Evolutionary conservation across 2,329 filamentous ascomycete species (phyloP), one percentile per base, ranked within the genome.

Genomic region (Corinectria fuckeliana): DNA sequence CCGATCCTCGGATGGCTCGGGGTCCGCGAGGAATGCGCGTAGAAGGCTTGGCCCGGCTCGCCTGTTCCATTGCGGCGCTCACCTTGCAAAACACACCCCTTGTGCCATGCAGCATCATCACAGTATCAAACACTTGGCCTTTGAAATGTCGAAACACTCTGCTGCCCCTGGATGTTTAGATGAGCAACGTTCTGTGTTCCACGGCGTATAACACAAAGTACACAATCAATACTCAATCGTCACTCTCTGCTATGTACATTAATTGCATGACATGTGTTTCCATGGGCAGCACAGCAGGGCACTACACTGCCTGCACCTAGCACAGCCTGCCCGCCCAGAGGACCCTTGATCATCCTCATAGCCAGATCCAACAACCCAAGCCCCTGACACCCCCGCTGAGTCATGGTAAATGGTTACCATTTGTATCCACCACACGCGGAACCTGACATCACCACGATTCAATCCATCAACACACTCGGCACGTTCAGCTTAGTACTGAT

Each of bases 1-100:
- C 54, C 51, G 30, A 61, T 53, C 56, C 36, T 41, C 67, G 65
- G 63, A 56, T 67, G 58, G 51, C 56, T 69, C 67, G 67, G 67
- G 56, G 65, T 60, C 58, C 25, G 57, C 63, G 53, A 68, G 58
- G 61, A 59, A 69, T 65, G 67, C 53, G 28, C 21, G 50, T 49
- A 44, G 9, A 26, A 44, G 41, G 7, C 56, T 54, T 59, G 56
- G 56, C 56, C 44, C 56, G 50, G 56, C 56, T 54, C 30, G 9
- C n/a, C 38, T 30, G n/a, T 44, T 54, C 56, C 56, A 50, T 38
- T 42, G 25, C 16, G 42, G 44, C 16, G 16, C 39, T 44, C 23
- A 28, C 41, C 23, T 44, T 25, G 21, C 41, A 3, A 44, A 44
- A 26, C 11, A 25, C 41, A 16, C 23, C 39, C 14, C 18, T 9